Evolutionary conservation across 176 grass and related monocot genomes (phyloP), one percentile per base, ranked within the genome.

Genomic region (Zoysia pacifica): DNA sequence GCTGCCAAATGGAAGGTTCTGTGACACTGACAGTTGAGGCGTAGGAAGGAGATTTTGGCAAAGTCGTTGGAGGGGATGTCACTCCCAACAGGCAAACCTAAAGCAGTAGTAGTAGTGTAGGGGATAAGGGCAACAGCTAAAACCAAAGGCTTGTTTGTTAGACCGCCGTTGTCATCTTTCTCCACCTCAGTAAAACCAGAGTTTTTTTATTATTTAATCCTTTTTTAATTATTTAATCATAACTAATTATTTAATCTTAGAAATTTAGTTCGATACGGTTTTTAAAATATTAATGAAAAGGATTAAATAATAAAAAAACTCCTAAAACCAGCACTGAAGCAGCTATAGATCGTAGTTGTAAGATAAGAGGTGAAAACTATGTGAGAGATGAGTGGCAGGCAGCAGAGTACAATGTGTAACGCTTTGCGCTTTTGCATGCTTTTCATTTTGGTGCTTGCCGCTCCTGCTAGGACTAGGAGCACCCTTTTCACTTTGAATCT

Each of bases 401-500:
- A 83, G 62, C 62, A 83, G 50, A 68, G 72, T 37, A 67, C 72
- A 79, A 63, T 43, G 18, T 43, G 18, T 62, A 62, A 69, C 62
- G 69, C 76, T 75, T 79, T 79, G 62, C 73, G 74, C 86, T 88
- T 88, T 86, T 52, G 37, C 61, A 11, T 75, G 62, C 62, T 80
- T 84, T 90, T 83, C 59, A 62, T 62, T 81, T 67, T 40, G 63
- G 39, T 88, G 79, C 76, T 75, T 79, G 88, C 75, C 67, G 64
- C 70, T 79, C 79, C n/a, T 83, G 75, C 70, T 69, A 55, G 54
- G 19, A 74, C 70, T 69, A 55, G 54, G 19, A 74, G 67, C 72
- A 69, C 47, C 43, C 80, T 86, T 90, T 90, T 76, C 37, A 11
- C 84, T 90, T 90, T 90, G 84, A 87, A 90, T 90, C 88, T 83